phyloP scores from a whole-genome alignment of 2,329 filamentous ascomycete species.

The Beauveria scarabaeidicola region DNA sequence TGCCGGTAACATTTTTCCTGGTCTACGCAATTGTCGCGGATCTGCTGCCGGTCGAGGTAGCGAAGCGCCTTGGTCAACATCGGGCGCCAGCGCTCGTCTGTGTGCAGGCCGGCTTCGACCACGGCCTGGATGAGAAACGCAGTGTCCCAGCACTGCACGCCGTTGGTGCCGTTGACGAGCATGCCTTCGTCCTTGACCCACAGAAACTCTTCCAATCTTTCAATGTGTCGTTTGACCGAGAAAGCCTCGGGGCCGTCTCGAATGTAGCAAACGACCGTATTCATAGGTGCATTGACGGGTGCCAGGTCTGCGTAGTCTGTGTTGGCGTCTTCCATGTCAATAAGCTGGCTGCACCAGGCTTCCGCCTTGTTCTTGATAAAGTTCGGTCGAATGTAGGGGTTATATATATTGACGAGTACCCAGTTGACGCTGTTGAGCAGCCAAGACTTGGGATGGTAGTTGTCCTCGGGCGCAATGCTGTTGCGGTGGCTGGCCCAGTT shows the following conservation, averaged over 20 bases:
- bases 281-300: slow-evolving; percentile 86
- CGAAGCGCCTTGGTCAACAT: slow-evolving; percentile 77
- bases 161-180: slow-evolving; percentile 93
- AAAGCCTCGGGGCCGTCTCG: slow-evolving; percentile 68
- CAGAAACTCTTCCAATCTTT: slow-evolving; percentile 75
- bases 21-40: slow-evolving; percentile 71
- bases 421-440: slow-evolving; percentile 72
- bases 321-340: slow-evolving; percentile 88
- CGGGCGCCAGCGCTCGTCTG: slow-evolving; percentile 66
- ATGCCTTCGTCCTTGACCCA: slow-evolving; percentile 92
- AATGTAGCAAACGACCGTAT: slow-evolving; percentile 78
- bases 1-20: slow-evolving; percentile 81
- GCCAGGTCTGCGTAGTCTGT: slow-evolving; percentile 80
- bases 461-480: slow-evolving; percentile 68
- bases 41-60: slow-evolving; percentile 87
- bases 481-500: slow-evolving; percentile 73
- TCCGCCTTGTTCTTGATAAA: slow-evolving; percentile 64
- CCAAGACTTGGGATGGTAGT: slow-evolving; percentile 90
- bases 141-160: slow-evolving; percentile 97
- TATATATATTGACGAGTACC: slow-evolving; percentile 70
- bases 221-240: slow-evolving; percentile 66
- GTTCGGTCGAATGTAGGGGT: slow-evolving; percentile 63
- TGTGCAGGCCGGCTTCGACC: slow-evolving; percentile 68
- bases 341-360: slow-evolving; percentile 70
- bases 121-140: slow-evolving; percentile 80